Evolutionary conservation across 2,329 filamentous ascomycete genomes (phyloP).

Genomic region (Scedosporium apiospermum): DNA sequence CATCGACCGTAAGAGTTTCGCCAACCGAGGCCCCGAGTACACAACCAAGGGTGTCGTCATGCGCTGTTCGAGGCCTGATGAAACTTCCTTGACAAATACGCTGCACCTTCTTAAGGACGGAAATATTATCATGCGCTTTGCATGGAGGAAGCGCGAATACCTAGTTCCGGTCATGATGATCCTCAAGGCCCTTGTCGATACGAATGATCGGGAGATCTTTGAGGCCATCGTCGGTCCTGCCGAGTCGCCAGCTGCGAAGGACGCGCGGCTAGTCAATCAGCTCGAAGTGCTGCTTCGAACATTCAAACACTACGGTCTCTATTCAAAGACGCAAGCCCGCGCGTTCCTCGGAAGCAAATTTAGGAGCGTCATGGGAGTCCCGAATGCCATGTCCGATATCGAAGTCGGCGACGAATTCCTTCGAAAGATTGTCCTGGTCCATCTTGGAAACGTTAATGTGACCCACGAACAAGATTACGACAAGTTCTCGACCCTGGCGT

Average conservation of each 20-base stretch:
- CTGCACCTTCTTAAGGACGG: constrained; percentile 93
- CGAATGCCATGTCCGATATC: constrained; percentile 75
- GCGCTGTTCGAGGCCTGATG: constrained; percentile 87
- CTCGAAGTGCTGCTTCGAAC: constrained; percentile 86
- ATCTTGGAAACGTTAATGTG: constrained; percentile 78
- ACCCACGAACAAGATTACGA: constrained; percentile 77
- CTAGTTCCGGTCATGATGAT: constrained; percentile 97
- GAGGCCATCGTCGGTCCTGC: constrained; percentile 78
- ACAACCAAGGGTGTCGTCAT: constrained; percentile 86
- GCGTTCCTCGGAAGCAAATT: constrained; percentile 88
- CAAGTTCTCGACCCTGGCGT: constrained; percentile 88
- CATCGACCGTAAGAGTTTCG: constrained; percentile 83
- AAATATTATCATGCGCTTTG: constrained; percentile 94
- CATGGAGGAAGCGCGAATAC: constrained; percentile 95
- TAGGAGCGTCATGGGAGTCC: constrained; percentile 73
- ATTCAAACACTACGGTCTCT: constrained; percentile 83
- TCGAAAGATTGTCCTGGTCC: constrained; percentile 80
- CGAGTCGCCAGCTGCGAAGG: constrained; percentile 67
- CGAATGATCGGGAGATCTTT: constrained; percentile 92
- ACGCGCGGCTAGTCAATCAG: constrained; percentile 90
- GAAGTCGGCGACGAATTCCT: constrained; percentile 89
- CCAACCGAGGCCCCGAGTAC: constrained; percentile 77
- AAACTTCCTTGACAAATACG: constrained; percentile 95
- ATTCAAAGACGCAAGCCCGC: constrained; percentile 72
- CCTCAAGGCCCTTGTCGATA: constrained; percentile 87